Percentiles rank a stretch among this genome's conserved stretches.
These are phyloP conservation scores for Pulveroboletus sp. DNA, from an alignment of 1,284 basidiomycete genomes.

Conservation along the genomic window DNA sequence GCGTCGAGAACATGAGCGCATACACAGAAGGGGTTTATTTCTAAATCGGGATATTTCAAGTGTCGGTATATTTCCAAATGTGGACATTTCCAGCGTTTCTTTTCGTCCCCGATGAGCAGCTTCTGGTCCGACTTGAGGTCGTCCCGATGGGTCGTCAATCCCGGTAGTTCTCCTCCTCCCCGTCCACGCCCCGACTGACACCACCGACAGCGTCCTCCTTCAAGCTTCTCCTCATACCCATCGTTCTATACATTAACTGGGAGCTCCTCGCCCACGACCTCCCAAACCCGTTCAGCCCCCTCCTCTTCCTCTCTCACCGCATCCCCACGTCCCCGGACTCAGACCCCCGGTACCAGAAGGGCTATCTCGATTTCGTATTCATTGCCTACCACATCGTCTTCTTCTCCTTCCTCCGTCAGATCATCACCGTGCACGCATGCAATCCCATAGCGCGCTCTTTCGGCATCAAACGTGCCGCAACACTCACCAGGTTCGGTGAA, in stretches of 20 bases:
- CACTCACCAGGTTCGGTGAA: conserved; percentile 84
- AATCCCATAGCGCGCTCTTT: conserved; percentile 68
- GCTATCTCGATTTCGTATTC: conserved; percentile 79
- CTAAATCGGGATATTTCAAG: background rate
- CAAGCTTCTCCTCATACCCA: conserved; percentile 69
- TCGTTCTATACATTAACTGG: conserved; percentile 76
- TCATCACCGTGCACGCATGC: conserved; percentile 67
- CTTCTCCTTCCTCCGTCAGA: conserved; percentile 89
- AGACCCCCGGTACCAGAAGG: conserved; percentile 72
- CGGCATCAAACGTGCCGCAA: conserved; percentile 64
- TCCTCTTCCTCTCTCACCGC: conserved; percentile 77
- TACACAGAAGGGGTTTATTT: background rate
- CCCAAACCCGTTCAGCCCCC: conserved; percentile 71
- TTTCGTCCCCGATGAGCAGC: background rate
- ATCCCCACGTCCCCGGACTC: conserved; percentile 50
- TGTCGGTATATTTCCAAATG: too few relatives aligned
- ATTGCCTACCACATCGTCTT: conserved; percentile 86
- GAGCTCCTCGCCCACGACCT: conserved; percentile 46
- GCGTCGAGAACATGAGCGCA: conserved; percentile 59
- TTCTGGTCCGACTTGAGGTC: conserved; percentile 41
- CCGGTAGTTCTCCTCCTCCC: conserved; percentile 42
- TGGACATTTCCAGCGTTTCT: background rate
- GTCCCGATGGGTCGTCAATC: conserved; percentile 72
- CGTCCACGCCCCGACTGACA: background rate
- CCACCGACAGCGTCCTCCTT: conserved; percentile 56